phyloP scores from a whole-genome alignment of 2,329 filamentous ascomycete species.

The Chrysosporium keratinophilum region DNA sequence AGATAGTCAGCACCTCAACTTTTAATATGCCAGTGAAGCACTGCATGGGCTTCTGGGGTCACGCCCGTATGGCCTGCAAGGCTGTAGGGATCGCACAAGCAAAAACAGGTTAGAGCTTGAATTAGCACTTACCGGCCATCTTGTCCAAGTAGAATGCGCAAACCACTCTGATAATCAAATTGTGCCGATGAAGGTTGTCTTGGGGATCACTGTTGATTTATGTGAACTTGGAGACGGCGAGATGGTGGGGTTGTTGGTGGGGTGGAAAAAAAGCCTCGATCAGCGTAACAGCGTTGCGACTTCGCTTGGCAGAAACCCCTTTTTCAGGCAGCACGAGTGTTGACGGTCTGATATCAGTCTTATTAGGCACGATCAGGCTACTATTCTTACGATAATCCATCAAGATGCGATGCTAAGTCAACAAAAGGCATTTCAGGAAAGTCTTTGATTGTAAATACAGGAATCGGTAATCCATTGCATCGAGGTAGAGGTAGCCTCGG shows the following conservation, averaged over 20 bases:
- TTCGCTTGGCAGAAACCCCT: constrained; percentile 8
- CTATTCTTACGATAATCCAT: no score
- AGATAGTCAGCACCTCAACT: background rate
- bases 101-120: background rate
- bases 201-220: background rate
- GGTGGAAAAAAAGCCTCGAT: constrained; percentile 5
- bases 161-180: constrained; percentile 2
- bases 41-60: background rate
- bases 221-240: constrained; percentile 9
- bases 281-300: background rate
- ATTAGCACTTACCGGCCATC: constrained; percentile 13
- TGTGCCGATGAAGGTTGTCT: constrained; percentile 1
- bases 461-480: background rate
- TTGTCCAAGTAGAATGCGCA: constrained; percentile 6
- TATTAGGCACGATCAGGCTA: no score
- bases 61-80: background rate
- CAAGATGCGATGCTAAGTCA: no score
- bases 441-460: no score
- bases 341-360: no score
- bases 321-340: background rate
- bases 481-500: background rate
- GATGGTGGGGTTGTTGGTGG: constrained; percentile 15
- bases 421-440: no score
- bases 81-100: background rate
- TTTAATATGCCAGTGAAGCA: background rate